Base-by-base conservation (phyloP, 225 moss, liverwort and hornwort species). In the Anthoceros angustus region DNA sequence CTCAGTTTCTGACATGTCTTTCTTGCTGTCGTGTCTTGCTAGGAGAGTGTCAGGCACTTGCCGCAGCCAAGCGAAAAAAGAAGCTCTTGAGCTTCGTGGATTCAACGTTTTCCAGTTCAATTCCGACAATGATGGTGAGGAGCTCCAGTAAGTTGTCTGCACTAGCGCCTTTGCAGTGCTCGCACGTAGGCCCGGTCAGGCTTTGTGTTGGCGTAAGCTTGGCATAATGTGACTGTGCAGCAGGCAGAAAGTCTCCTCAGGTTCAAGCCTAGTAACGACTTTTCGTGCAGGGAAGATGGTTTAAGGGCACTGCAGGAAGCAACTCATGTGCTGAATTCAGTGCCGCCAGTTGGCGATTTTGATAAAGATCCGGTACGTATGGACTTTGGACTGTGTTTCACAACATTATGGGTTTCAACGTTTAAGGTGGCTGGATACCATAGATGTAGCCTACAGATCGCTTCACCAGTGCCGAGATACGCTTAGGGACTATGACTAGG, bases 1-100 rank as follows among this genome's bases (percentile, higher is more conserved):
- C 25, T 16, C 9, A 32, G n/a, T 15, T 14, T 20, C 26, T 14
- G 0, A 20, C 21, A 26, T 42, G 5, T 42, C 21, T 38, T 20
- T 32, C 42, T 11, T 66, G 38, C 41, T 40, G 25, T 64, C 69
- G 76, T 25, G 61, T 18, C 25, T 61, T 15, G 72, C 11, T 64
- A 79, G 79, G 79, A 72, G 46, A 6, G 74, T 95, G 6, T 62
- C 68, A 6, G 95, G 95, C 71, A 95, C 91, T 8, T 88, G 86
- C 76, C 86, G 86, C 39, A 77, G 77, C 43, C 72, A 77, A 50
- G 91, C 78, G 66, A 80, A 74, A 63, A 78, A 65, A 61, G 72
- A 42, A 14, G 75, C 70, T 6, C 43, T 88, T 67, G 74, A 87
- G 74, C 15, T 50, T n/a, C 73, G 61, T 2, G 91, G 95, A 39